Percentiles rank a stretch among this genome's conserved stretches.
phyloP scores from a whole-genome alignment of 768 basidiomycete genomes.

The Dendrothele bispora region DNA sequence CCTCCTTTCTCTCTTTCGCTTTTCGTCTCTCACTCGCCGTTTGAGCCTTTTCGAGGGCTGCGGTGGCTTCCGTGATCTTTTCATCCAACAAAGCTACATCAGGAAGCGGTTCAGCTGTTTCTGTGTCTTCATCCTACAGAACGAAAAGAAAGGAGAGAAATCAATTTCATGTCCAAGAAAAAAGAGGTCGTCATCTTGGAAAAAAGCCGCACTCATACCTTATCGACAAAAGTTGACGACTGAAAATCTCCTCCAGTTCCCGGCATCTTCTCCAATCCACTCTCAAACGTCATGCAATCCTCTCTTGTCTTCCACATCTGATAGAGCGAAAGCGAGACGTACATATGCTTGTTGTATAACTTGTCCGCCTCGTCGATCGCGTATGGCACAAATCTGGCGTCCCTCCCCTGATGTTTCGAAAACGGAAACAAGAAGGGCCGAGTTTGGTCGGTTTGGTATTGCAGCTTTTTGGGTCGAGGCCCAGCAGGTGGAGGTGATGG shows the following conservation, averaged over 20 bases:
- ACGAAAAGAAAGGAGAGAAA: constrained; percentile 5
- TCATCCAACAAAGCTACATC: constrained; percentile 71
- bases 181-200: not conserved
- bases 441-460: constrained; percentile 95
- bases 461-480: constrained; percentile 95
- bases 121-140: constrained; percentile 49
- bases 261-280: constrained; percentile 82
- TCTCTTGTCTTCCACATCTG: constrained; percentile 97
- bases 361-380: constrained; percentile 95
- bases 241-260: constrained; percentile 61
- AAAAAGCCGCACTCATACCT: constrained; percentile 35
- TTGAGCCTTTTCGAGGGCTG: constrained; percentile 49
- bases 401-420: constrained; percentile 61
- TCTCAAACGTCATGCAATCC: constrained; percentile 92
- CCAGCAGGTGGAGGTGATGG: constrained; percentile 83
- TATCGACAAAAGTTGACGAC: constrained; percentile 48
- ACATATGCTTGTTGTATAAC: constrained; percentile 87
- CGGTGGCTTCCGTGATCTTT: constrained; percentile 70
- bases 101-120: constrained; percentile 62
- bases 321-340: constrained; percentile 81
- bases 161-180: not conserved
- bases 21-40: constrained; percentile 55
- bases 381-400: constrained; percentile 80
- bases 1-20: constrained; percentile 69
- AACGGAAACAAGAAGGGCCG: constrained; percentile 96